Evolutionary conservation across 495 filamentous ascomycete genomes (phyloP).

Genomic region (Margaritispora aquatica): DNA sequence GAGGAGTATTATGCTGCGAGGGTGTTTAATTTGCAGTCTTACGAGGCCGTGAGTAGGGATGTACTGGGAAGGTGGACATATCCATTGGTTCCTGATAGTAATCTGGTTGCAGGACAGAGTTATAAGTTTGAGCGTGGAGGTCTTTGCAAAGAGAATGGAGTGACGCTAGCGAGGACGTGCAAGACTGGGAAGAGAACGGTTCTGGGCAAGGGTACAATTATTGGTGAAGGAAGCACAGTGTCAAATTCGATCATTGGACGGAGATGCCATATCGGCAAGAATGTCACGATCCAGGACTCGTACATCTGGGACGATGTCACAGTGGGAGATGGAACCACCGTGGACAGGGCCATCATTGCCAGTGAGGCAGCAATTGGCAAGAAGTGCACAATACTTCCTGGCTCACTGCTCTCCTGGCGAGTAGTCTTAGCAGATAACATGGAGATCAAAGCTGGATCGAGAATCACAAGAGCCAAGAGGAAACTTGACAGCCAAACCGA

Average conservation of each 20-base stretch:
- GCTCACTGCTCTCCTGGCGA: conserved; percentile 73
- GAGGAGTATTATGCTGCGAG: conserved; percentile 74
- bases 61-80: conserved; percentile 86
- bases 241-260: conserved; percentile 72
- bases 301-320: conserved; percentile 86
- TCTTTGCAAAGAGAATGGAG: conserved; percentile 64
- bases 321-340: conserved; percentile 64
- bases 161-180: conserved; percentile 66
- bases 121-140: conserved; percentile 62
- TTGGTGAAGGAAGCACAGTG: conserved; percentile 66
- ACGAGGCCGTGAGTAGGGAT: conserved; percentile 86
- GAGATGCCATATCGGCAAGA: conserved; percentile 76
- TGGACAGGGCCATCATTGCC: conserved; percentile 72
- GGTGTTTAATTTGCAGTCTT: conserved; percentile 78
- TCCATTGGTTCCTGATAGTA: conserved; percentile 87
- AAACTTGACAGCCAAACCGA: conserved; percentile 33
- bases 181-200: conserved; percentile 51
- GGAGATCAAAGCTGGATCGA: conserved; percentile 40
- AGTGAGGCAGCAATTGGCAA: conserved; percentile 63
- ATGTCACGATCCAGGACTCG: conserved; percentile 70
- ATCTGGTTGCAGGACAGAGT: conserved; percentile 66
- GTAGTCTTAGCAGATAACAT: conserved; percentile 60
- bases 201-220: conserved; percentile 67
- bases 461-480: conserved; percentile 49
- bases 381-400: conserved; percentile 57